phyloP scores from a whole-genome alignment of 2,329 filamentous ascomycete genomes.

The Fusarium drepaniforme region DNA sequence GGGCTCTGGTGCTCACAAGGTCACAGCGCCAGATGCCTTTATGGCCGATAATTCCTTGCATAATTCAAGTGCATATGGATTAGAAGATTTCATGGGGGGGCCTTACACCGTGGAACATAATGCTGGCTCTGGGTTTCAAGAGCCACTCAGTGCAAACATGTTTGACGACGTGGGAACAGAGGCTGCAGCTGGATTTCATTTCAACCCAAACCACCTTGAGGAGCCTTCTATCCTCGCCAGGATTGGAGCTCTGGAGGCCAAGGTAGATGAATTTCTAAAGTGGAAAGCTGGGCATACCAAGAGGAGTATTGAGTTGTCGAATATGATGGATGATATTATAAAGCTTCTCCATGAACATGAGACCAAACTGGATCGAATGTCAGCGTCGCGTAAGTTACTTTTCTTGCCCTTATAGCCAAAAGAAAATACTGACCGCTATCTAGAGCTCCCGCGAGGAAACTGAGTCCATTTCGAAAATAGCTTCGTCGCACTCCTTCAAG shows the following conservation, averaged over 20 bases:
- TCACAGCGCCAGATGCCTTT: neutral
- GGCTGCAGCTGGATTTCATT: neutral
- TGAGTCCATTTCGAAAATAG: conserved; percentile 2
- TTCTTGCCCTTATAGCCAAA: neutral
- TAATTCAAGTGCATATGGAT: neutral
- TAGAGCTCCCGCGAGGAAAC: neutral
- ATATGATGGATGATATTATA: neutral
- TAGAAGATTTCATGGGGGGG: neutral
- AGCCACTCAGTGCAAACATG: neutral
- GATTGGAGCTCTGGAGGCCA: neutral
- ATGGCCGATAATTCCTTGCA: neutral
- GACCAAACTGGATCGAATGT: neutral
- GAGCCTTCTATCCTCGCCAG: neutral
- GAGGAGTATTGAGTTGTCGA: neutral
- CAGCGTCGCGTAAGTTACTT: neutral
- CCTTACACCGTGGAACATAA: neutral
- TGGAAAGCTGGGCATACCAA: neutral
- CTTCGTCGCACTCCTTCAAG: neutral
- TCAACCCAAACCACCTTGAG: neutral
- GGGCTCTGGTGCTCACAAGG: neutral
- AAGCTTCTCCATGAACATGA: neutral
- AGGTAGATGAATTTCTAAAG: neutral
- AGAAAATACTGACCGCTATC: neutral
- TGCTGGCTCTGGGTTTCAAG: neutral
- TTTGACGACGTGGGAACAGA: neutral